phyloP scores from a whole-genome alignment of 495 filamentous ascomycete species.

The Oleoguttula mirabilis region DNA sequence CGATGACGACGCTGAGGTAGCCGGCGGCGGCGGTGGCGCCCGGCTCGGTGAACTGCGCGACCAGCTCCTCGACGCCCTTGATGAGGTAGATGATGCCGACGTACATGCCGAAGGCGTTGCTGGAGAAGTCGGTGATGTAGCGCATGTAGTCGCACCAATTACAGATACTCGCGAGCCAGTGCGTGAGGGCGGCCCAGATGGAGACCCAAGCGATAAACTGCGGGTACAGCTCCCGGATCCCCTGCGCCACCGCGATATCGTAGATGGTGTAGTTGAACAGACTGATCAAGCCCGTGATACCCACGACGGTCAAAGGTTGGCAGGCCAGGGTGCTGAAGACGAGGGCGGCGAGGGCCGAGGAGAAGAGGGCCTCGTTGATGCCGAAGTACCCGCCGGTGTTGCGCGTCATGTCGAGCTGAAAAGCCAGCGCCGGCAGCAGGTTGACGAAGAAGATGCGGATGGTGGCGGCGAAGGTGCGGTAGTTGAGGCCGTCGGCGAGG shows the following conservation, averaged over 20 bases:
- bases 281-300: slow-evolving; percentile 25
- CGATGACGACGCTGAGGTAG: slow-evolving; percentile 29
- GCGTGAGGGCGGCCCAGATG: slow-evolving; percentile 35
- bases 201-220: slow-evolving; percentile 33
- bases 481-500: slow-evolving; percentile 33
- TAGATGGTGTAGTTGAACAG: slow-evolving; percentile 39
- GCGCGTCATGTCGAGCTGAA: slow-evolving; percentile 34
- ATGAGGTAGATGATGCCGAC: slow-evolving; percentile 34
- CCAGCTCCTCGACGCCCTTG: slow-evolving; percentile 30
- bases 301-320: slow-evolving; percentile 30
- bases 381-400: slow-evolving; percentile 33
- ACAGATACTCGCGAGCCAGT: slow-evolving; percentile 32
- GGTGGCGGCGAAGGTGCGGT: slow-evolving; percentile 32
- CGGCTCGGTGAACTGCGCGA: slow-evolving; percentile 24
- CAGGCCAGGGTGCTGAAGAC: slow-evolving; percentile 29
- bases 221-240: slow-evolving; percentile 28
- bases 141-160: slow-evolving; percentile 34
- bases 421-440: slow-evolving; percentile 37
- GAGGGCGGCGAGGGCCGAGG: slow-evolving; percentile 33
- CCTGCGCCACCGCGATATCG: slow-evolving; percentile 28
- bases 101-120: slow-evolving; percentile 36
- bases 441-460: slow-evolving; percentile 38
- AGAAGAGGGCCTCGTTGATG: slow-evolving; percentile 36
- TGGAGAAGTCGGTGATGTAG: slow-evolving; percentile 36
- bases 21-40: slow-evolving; percentile 15